Base-by-base conservation (phyloP, 2,329 filamentous ascomycete genomes). In the Didymella exigua region DNA sequence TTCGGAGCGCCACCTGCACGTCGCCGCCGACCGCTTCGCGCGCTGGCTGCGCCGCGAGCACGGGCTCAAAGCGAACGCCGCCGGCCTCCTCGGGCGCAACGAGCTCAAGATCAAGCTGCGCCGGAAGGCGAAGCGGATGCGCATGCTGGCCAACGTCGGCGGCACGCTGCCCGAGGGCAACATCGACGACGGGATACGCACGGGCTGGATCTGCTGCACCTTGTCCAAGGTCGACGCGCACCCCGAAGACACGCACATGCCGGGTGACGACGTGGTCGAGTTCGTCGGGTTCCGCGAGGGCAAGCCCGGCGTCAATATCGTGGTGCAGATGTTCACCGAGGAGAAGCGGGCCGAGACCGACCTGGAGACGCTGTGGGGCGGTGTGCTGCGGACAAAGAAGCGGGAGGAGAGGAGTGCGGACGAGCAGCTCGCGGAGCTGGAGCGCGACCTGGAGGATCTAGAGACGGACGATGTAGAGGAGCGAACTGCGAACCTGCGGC, bases 151-250 rank as follows among this genome's bases (percentile, higher is more conserved):
- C 13, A 89, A 84, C 55, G 84, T 86, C 0, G 86, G 86, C n/a
- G 81, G 68, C 3, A 53, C 62, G 1, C 58, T 67, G 16, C 80
- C 85, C 5, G 84, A 85, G 10, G 82, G 82, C 13, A 83, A 83
- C 42, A 78, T 83, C 1, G 93, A 96, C 65, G 91, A 97, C 69
- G 93, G 93, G 2, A 90, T 96, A 47, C 88, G 89, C 11, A 97
- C 93, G 0, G 93, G 92, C 9, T 99, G 95, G 95, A 89, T 99
- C 18, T 99, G 95, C 75, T 90, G 98, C 57, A 96, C 96, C 71
- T 84, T 95, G 9, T 91, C 90, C 4, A 84, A 84, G 14, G 82
- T 91, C 1, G 84, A 88, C 37, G 82, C 84, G 19, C 79, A 81
- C n/a, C 64, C 73, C 4, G 65, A 75, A 29, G 72, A 74, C 23